Evolutionary conservation across 139 green algal species (phyloP), one percentile per base, ranked within the genome.

Genomic region (Klebsormidium nitens): DNA sequence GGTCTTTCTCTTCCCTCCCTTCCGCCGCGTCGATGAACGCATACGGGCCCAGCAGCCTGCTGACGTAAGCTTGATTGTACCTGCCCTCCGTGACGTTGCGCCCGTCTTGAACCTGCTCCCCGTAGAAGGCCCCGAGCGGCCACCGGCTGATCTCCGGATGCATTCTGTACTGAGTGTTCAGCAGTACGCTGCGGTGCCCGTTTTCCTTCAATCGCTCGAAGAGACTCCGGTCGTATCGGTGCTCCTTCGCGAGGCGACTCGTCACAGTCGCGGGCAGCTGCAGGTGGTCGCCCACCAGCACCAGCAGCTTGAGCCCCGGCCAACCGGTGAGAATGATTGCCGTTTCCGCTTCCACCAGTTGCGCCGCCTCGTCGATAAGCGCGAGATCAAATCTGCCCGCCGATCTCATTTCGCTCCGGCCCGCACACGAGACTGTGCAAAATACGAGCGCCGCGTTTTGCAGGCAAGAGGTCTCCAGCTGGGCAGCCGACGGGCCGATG

Each of bases 361-460:
- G 89, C 28, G 87, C 90, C 14, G 93, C 93, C 81, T 98, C 93
- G 59, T 98, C 93, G 32, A 98, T 87, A 28, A 98, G 64, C 58
- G 96, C 87, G 28, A 80, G 65, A 2, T 80, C 17, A 64, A 69
- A 91, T n/a, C n/a, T n/a, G n/a, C n/a, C n/a, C n/a, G n/a, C n/a
- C n/a, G n/a, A n/a, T n/a, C n/a, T n/a, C n/a, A n/a, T n/a, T n/a
- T n/a, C n/a, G n/a, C n/a, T n/a, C n/a, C n/a, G n/a, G n/a, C n/a
- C n/a, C n/a, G n/a, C n/a, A n/a, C n/a, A n/a, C n/a, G n/a, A n/a
- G n/a, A n/a, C n/a, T n/a, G n/a, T n/a, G n/a, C n/a, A n/a, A n/a
- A n/a, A n/a, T n/a, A n/a, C n/a, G n/a, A n/a, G n/a, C n/a, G n/a
- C n/a, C n/a, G n/a, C n/a, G n/a, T n/a, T n/a, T n/a, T n/a, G n/a